Conservation (phyloP, 2,329 filamentous ascomycete genomes). For the Sporothrix pseudoabietina region DNA sequence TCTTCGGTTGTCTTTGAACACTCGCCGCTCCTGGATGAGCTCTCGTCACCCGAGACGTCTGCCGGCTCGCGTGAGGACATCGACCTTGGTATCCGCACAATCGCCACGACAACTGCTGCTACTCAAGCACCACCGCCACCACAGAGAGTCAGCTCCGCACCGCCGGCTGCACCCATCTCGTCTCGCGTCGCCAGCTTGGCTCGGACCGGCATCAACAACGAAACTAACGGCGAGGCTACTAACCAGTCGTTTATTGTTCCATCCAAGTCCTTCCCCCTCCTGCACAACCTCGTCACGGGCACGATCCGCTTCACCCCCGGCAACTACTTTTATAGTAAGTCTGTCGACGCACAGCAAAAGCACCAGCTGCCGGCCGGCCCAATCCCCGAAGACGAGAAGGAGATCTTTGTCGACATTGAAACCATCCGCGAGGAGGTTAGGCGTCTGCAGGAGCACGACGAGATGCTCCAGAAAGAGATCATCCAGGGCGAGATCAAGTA, state of each 20-base stretch:
- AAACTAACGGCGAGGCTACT: conserved; percentile 27
- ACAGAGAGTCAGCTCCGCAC: conserved; percentile 1
- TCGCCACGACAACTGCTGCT: background rate
- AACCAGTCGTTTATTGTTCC: conserved; percentile 36
- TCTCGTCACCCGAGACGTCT: conserved; percentile 33
- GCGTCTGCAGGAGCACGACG: conserved; percentile 36
- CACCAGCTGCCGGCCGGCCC: conserved; percentile 31
- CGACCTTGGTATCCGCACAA: conserved; percentile 19
- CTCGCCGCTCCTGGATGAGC: conserved; percentile 25
- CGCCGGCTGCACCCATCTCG: background rate
- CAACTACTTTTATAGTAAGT: conserved; percentile 30
- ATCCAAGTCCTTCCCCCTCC: conserved; percentile 34
- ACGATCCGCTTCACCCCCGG: conserved; percentile 34
- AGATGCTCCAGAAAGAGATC: conserved; percentile 37
- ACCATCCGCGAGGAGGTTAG: conserved; percentile 41
- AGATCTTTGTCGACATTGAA: conserved; percentile 42
- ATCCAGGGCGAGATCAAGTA: conserved; percentile 35
- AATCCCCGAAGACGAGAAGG: conserved; percentile 34
- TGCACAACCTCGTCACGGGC: conserved; percentile 35
- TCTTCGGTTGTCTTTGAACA: conserved; percentile 3
- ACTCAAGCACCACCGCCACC: background rate
- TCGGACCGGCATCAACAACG: conserved; percentile 24
- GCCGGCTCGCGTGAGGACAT: conserved; percentile 30
- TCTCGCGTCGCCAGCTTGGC: background rate
- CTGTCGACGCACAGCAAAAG: conserved; percentile 20